Evolutionary conservation across 805 yeast genomes (phyloP), one percentile per base, ranked within the genome.

Genomic region (Suhomyces pyralidae): DNA sequence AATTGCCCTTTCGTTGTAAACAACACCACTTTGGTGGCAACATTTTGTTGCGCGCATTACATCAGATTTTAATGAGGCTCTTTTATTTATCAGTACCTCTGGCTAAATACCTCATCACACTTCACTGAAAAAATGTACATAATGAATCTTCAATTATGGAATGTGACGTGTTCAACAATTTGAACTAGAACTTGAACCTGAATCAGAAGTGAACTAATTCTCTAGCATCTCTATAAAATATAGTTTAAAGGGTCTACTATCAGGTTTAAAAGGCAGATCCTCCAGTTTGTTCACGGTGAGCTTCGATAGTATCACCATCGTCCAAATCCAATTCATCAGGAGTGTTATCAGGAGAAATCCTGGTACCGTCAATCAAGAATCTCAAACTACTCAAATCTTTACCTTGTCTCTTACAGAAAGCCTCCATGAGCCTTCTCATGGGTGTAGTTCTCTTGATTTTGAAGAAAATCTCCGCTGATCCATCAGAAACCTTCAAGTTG

Each of bases 401-500:
- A 44, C 98, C 98, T 67, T 93, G 97, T 78, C 99, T 88, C 75
- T 92, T 92, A 70, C 98, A 96, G 70, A 93, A 94, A 10, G 97
- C 97, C 65, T 93, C 98, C 91, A 94, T 93, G 64, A 94, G 84
- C 75, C 97, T 88, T 71, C 83, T 88, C 78, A 94, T 81, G 46
- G 93, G 96, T 5, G 99, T 94, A 40, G 92, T 80, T 73, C 89
- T 82, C 77, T 92, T 91, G 71, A 94, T 93, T 72, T 93, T 92
- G 85, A 94, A 94, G 71, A 88, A 91, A 57, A 94, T 92, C 70
- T 94, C 99, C 19, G 96, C 87, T 50, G 86, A 80, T 46, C 96
- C 96, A 70, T 94, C 99, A 34, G 96, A 85, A 46, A 94, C 99
- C 71, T 90, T 91, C 73, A 94, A 77, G 78, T 90, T 91, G 71